These are phyloP conservation scores for Stellera chamaejasme DNA, from an alignment of 345 rosid genomes.

Conservation along the genomic window DNA sequence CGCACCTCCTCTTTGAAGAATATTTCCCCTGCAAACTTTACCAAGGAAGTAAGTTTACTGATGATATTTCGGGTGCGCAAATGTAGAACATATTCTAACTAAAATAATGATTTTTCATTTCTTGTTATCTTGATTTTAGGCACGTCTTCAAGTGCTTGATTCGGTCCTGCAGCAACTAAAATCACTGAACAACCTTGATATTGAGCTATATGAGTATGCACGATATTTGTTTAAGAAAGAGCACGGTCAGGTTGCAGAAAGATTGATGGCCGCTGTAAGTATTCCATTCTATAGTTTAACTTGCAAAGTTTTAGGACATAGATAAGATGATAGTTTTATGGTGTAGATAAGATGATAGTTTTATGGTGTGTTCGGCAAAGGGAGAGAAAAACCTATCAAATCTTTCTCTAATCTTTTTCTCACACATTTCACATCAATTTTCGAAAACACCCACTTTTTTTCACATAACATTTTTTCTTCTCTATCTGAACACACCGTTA, in stretches of 20 bases:
- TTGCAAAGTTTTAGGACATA: neutral
- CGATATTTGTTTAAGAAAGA: slow-evolving; percentile 58
- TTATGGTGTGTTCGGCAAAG: too few relatives aligned
- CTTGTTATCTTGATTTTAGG: slow-evolving; percentile 31
- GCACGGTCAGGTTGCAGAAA: slow-evolving; percentile 23
- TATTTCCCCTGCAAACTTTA: slow-evolving; percentile 83
- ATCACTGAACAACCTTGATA: slow-evolving; percentile 73
- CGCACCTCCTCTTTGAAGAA: slow-evolving; percentile 63
- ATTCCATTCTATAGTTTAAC: neutral
- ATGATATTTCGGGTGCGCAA: neutral
- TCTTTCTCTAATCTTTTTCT: too few relatives aligned
- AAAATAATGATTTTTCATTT: slow-evolving; percentile 1
- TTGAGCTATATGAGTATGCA: slow-evolving; percentile 80
- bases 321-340: too few relatives aligned
- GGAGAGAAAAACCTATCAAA: too few relatives aligned
- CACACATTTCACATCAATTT: too few relatives aligned
- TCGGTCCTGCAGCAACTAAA: slow-evolving; percentile 51
- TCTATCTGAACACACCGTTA: neutral
- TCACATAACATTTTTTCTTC: too few relatives aligned
- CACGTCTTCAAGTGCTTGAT: slow-evolving; percentile 45
- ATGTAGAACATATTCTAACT: neutral
- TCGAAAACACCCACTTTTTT: too few relatives aligned
- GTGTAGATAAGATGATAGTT: too few relatives aligned
- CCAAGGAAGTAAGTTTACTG: slow-evolving; percentile 48
- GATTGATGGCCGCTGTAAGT: slow-evolving; percentile 25